These are phyloP conservation scores for Solanum corneliomulleri DNA, from an alignment of 257 asterid genomes.

Conservation along the genomic window DNA sequence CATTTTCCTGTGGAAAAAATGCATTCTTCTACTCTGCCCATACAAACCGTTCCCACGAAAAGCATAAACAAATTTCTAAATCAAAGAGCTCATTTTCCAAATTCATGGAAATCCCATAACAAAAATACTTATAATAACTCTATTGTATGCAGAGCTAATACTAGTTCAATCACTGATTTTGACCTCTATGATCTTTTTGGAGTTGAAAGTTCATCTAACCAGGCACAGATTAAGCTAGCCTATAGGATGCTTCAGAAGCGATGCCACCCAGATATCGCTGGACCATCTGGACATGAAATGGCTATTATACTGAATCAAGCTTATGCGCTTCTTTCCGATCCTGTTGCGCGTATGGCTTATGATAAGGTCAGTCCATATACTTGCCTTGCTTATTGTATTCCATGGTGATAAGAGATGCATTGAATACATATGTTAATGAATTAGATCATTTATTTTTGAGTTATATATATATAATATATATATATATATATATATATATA, in stretches of 20 bases:
- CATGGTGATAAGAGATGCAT: neutral
- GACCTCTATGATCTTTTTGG: conserved; percentile 88
- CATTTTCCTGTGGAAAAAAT: conserved; percentile 9
- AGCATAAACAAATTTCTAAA: conserved; percentile 3
- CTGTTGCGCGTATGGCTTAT: conserved; percentile 51
- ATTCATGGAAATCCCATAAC: neutral
- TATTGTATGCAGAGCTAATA: conserved; percentile 25
- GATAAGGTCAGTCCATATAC: conserved; percentile 43
- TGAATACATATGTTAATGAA: neutral
- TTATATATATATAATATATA: too few relatives aligned
- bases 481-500: too few relatives aligned
- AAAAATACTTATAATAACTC: neutral
- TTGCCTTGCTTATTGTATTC: neutral
- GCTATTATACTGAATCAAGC: conserved; percentile 88
- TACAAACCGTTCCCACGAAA: conserved; percentile 17
- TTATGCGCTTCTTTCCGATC: conserved; percentile 73
- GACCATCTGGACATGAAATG: conserved; percentile 83
- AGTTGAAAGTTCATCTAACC: conserved; percentile 47
- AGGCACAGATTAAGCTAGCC: conserved; percentile 55
- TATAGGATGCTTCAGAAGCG: conserved; percentile 75
- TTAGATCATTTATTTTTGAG: neutral
- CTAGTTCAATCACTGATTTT: conserved; percentile 42
- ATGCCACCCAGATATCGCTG: conserved; percentile 94
- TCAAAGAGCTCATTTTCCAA: neutral
- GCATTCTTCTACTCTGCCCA: conserved; percentile 34